Base-by-base conservation (phyloP, 2,329 filamentous ascomycete genomes). In the Zymoseptoria brevis region DNA sequence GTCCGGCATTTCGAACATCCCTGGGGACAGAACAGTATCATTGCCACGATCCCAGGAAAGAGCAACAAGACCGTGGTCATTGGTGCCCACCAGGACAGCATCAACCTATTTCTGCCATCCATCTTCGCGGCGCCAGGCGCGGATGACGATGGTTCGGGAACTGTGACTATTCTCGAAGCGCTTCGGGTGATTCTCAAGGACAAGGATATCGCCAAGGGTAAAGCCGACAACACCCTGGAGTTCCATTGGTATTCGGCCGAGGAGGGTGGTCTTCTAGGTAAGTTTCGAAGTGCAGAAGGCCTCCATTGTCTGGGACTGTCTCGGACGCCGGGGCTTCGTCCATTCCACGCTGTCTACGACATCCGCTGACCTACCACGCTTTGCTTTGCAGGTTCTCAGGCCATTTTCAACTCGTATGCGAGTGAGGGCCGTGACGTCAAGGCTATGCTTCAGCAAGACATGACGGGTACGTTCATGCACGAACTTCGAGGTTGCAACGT, bases 401-500 rank as follows among this genome's bases (percentile, higher is more conserved):
- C 89, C 57, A 89, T 97, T 73, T 97, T 96, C 79, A 81, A 83
- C 55, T 77, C 83, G 7, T 97, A 97, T 71, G 86, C 89, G 75
- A 84, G 86, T 72, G 75, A 83, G 21, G 81, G 82, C 30, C 83
- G 87, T 24, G 85, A 93, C 65, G 82, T 97, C 74, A 95, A 93
- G 77, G 93, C 93, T 35, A 97, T 97, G 94, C 83, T 97, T 57
- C 93, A 97, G 78, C 93, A 97, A 76, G 93, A 97, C 75, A 97
- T 97, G 93, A 96, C 90, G 1, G 35, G 35, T 45, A 45, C 6
- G 35, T 45, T 1, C 35, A 45, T 41, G 35, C 16, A 13, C 16
- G 35, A 45, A n/a, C 3, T 45, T 7, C 35, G 35, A 16, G 11
- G 9, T 41, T 16, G 35, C 35, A 16, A 16, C 13, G 13, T 45